These are phyloP conservation scores for Aspergillus sp. DNA, from an alignment of 2,329 filamentous ascomycete genomes.

Conservation along the genomic window DNA sequence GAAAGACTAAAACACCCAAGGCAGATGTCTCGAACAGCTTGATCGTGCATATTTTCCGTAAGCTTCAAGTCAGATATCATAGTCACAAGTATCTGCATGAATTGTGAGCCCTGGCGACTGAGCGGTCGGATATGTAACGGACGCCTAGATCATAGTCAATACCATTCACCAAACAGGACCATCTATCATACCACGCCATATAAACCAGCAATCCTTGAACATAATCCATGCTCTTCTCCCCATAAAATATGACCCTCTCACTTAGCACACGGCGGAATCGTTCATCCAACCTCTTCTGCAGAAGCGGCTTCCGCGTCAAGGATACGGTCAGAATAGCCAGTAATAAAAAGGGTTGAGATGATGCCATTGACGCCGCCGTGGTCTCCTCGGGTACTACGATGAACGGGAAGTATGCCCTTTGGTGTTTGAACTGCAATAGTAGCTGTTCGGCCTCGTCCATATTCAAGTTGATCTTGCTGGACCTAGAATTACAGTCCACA, in stretches of 20 bases:
- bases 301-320: neutral
- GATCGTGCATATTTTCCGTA: neutral
- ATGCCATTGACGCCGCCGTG: neutral
- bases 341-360: neutral
- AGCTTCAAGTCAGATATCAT: conserved; percentile 1
- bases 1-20: neutral
- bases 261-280: conserved; percentile 5
- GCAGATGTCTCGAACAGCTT: neutral
- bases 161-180: neutral
- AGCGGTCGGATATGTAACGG: conserved; percentile 1
- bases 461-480: neutral
- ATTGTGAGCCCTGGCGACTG: neutral
- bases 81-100: neutral
- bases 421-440: neutral
- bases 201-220: conserved; percentile 7
- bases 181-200: neutral
- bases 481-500: neutral
- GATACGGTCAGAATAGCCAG: neutral
- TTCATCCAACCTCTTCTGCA: conserved; percentile 1
- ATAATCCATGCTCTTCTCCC: conserved; percentile 7
- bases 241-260: neutral
- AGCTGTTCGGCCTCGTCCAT: conserved; percentile 1
- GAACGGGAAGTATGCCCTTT: neutral
- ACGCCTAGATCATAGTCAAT: neutral
- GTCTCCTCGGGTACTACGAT: neutral